phyloP scores from a whole-genome alignment of 441 rosid species.

The Mallotus japonicus region DNA sequence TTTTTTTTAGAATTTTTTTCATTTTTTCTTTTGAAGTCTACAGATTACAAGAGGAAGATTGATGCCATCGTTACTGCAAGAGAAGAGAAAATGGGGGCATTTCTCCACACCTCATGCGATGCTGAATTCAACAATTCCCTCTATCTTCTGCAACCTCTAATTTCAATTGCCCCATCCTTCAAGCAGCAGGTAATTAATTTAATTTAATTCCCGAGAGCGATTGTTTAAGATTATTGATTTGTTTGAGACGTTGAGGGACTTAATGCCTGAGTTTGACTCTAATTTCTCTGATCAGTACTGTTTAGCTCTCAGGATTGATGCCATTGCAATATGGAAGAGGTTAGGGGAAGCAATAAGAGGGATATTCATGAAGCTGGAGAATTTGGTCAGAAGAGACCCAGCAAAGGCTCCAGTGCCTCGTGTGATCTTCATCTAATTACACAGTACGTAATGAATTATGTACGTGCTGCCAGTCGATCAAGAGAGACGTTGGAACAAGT shows the following conservation, averaged over 20 bases:
- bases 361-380: conserved; percentile 90
- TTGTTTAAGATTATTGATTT: conserved; percentile 81
- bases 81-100: too few relatives aligned
- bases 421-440: conserved; percentile 84
- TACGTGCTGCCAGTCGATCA: conserved; percentile 78
- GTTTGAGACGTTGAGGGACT: conserved; percentile 77
- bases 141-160: too few relatives aligned
- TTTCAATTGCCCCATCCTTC: conserved; percentile 26
- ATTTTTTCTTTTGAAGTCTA: too few relatives aligned
- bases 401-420: conserved; percentile 77
- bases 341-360: conserved; percentile 79
- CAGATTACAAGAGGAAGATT: too few relatives aligned
- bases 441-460: conserved; percentile 91
- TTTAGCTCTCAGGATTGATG: conserved; percentile 68
- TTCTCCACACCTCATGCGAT: too few relatives aligned
- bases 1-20: too few relatives aligned
- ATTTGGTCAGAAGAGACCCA: conserved; percentile 79
- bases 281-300: conserved; percentile 81
- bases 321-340: conserved; percentile 66
- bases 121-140: too few relatives aligned
- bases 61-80: too few relatives aligned
- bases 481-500: conserved; percentile 71
- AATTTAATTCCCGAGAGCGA: conserved; percentile 37
- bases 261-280: conserved; percentile 72
- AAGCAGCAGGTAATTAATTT: too few relatives aligned